Conservation (phyloP, 192 early-diverging fungal species). For the Ramicandelaber brevisporus region DNA sequence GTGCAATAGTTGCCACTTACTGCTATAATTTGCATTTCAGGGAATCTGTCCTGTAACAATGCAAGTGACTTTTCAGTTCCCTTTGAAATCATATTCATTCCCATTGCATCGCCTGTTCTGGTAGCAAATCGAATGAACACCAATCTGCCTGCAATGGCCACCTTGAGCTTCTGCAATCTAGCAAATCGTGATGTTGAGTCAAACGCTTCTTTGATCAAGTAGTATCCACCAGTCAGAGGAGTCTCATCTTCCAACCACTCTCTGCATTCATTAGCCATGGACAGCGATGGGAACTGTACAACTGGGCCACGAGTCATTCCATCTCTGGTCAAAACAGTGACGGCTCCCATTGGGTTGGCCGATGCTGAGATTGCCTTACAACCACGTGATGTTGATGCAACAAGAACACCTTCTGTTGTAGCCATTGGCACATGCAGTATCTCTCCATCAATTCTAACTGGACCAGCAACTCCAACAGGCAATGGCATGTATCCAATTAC, state of each 20-base stretch:
- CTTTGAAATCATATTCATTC: conserved; percentile 97
- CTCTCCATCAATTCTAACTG: conserved; percentile 58
- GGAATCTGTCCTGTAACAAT: conserved; percentile 28
- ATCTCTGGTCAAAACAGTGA: conserved; percentile 49
- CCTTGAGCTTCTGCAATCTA: conserved; percentile 52
- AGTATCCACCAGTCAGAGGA: conserved; percentile 28
- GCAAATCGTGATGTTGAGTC: conserved; percentile 78
- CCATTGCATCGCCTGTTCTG: conserved; percentile 88
- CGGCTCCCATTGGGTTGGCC: conserved; percentile 66
- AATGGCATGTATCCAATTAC: conserved; percentile 83
- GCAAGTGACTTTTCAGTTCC: conserved; percentile 66
- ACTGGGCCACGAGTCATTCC: conserved; percentile 87
- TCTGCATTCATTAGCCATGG: conserved; percentile 34
- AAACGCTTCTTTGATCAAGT: conserved; percentile 44
- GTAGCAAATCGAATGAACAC: conserved; percentile 75
- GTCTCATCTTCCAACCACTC: conserved; percentile 37
- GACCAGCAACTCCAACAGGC: conserved; percentile 81
- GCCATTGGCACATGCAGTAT: conserved; percentile 77
- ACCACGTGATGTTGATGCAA: conserved; percentile 76
- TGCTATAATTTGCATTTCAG: conserved; percentile 50
- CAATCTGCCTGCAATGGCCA: conserved; percentile 54
- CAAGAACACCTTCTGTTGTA: conserved; percentile 74
- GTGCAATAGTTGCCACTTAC: conserved; percentile 87
- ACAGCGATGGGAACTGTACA: conserved; percentile 52
- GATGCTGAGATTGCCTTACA: conserved; percentile 82